phyloP scores from a whole-genome alignment of 208 protist species.

The Leishmania major region DNA sequence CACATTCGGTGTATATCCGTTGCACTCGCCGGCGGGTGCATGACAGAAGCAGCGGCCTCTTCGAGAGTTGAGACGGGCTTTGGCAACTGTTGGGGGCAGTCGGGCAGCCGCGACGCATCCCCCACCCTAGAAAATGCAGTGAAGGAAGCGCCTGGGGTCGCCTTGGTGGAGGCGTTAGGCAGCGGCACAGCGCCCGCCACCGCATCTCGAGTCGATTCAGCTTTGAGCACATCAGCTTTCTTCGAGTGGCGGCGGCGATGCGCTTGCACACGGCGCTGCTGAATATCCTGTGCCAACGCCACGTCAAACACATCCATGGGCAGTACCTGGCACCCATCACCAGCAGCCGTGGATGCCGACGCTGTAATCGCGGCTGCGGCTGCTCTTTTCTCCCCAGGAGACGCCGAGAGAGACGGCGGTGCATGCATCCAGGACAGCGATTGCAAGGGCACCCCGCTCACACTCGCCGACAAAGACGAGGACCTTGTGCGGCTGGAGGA shows the following conservation, averaged over 20 bases:
- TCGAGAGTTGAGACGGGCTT: background rate
- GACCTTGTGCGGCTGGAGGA: conserved; percentile 13
- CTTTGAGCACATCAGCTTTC: background rate
- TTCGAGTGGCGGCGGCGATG: background rate
- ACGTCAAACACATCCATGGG: conserved; percentile 25
- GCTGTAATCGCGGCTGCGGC: background rate
- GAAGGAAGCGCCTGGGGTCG: background rate
- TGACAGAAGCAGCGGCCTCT: background rate
- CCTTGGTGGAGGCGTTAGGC: background rate
- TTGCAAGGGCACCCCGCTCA: background rate
- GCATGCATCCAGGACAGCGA: background rate
- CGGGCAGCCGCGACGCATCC: no score
- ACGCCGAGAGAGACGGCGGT: background rate
- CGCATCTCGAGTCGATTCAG: background rate
- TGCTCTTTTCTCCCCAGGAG: background rate
- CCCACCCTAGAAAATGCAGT: background rate
- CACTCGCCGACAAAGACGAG: conserved; percentile 7
- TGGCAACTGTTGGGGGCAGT: background rate
- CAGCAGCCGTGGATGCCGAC: background rate
- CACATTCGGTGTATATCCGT: background rate
- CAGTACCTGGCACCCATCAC: background rate
- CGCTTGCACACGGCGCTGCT: conserved; percentile 3
- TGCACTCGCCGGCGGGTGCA: background rate
- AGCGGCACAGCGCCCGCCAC: background rate
- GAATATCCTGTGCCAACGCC: conserved; percentile 14